Evolutionary conservation across 441 rosid genomes (phyloP).

Genomic region (Euphorbia celastroides): DNA sequence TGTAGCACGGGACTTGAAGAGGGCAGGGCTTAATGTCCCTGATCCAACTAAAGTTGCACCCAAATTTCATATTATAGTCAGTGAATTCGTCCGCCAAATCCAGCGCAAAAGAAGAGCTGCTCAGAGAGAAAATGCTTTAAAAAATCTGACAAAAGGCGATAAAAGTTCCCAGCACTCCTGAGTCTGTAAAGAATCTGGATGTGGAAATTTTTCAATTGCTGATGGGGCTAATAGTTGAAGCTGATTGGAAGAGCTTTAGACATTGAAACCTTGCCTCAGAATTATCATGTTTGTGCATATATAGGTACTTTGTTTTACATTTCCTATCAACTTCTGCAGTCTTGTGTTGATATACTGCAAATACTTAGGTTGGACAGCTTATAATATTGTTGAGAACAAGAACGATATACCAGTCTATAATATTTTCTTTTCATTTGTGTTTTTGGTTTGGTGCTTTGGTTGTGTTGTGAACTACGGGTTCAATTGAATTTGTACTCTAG

Average conservation of each 20-base stretch:
- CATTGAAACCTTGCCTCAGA: slow-evolving; percentile 15
- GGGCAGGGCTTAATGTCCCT: slow-evolving; percentile 60
- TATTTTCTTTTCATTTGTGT: background rate
- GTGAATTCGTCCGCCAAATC: slow-evolving; percentile 66
- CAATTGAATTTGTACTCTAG: background rate
- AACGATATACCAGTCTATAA: background rate
- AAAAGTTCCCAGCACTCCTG: slow-evolving; percentile 12
- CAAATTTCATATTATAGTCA: slow-evolving; percentile 65
- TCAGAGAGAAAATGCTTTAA: slow-evolving; percentile 20
- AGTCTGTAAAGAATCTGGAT: slow-evolving; percentile 5
- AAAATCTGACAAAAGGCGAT: slow-evolving; percentile 23
- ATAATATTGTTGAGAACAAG: background rate
- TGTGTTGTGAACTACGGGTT: background rate
- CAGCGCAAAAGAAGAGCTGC: slow-evolving; percentile 67
- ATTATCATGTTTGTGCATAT: slow-evolving; percentile 15
- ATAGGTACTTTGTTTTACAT: slow-evolving; percentile 20
- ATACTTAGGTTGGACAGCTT: background rate
- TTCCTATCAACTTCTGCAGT: background rate
- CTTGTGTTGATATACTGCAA: background rate
- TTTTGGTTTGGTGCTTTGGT: background rate
- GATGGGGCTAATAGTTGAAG: slow-evolving; percentile 2
- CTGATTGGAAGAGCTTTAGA: slow-evolving; percentile 16
- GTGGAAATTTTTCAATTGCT: background rate
- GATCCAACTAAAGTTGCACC: slow-evolving; percentile 68
- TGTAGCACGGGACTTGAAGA: slow-evolving; percentile 54